Percentiles rank a stretch among this genome's conserved stretches.
phyloP scores from a whole-genome alignment of 768 basidiomycete species.

The Tylopilus intermedius region DNA sequence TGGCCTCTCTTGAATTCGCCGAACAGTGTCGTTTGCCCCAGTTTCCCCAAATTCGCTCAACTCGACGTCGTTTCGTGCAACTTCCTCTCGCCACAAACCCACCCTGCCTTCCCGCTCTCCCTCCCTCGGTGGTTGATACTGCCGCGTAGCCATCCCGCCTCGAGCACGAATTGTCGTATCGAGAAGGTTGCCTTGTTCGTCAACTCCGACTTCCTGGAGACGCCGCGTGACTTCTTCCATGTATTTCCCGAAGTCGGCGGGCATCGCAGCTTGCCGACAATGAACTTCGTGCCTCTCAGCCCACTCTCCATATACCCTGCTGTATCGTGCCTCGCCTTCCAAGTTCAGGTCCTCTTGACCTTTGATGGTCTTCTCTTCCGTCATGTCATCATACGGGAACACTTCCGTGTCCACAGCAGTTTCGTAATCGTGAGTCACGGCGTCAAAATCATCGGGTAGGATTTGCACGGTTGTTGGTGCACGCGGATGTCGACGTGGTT shows the following conservation, averaged over 20 bases:
- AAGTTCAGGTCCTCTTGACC: slow-evolving; percentile 3
- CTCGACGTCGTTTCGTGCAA: slow-evolving; percentile 35
- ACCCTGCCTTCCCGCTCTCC: slow-evolving; percentile 34
- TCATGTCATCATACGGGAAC: slow-evolving; percentile 21
- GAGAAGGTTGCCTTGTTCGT: slow-evolving; percentile 26
- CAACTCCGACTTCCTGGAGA: slow-evolving; percentile 31
- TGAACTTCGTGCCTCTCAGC: slow-evolving; percentile 27
- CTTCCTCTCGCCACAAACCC: slow-evolving; percentile 53
- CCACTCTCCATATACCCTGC: slow-evolving; percentile 31
- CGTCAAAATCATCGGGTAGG: slow-evolving; percentile 29
- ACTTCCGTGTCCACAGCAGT: slow-evolving; percentile 25
- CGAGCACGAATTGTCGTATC: slow-evolving; percentile 15
- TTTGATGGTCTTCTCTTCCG: slow-evolving; percentile 19
- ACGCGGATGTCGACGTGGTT: slow-evolving; percentile 22
- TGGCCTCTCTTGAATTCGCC: slow-evolving; percentile 10
- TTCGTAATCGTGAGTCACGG: slow-evolving; percentile 25
- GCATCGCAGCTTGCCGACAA: slow-evolving; percentile 18
- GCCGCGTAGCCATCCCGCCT: background rate
- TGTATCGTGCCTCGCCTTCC: slow-evolving; percentile 18
- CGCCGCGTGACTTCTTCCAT: slow-evolving; percentile 33
- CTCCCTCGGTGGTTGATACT: slow-evolving; percentile 12
- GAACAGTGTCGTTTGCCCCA: slow-evolving; percentile 10
- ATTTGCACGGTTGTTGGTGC: slow-evolving; percentile 32
- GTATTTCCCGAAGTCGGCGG: slow-evolving; percentile 26
- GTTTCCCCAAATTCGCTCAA: slow-evolving; percentile 22